A percentile compares a stretch with the other conserved stretches of the same genome.
Evolutionary conservation across 1,139 yeast genomes (phyloP).

Genomic region (Saccharomyces hybrid): DNA sequence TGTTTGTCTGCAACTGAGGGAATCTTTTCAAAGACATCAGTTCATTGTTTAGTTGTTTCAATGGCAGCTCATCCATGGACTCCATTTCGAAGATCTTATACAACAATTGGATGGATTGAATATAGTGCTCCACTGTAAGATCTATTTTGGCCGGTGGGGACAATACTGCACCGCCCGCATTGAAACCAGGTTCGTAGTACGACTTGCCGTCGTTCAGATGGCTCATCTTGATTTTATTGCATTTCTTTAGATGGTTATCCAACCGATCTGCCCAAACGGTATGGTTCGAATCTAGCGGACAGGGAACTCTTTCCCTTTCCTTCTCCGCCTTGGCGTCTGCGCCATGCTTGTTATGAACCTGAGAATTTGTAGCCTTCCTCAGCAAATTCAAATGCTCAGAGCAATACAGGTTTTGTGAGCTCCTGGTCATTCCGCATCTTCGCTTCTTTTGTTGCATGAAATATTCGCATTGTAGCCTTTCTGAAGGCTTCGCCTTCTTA

Average conservation of each 20-base stretch:
- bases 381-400: slow-evolving; percentile 18
- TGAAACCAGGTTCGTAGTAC: slow-evolving; percentile 19
- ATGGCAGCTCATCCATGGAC: slow-evolving; percentile 17
- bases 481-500: slow-evolving; percentile 4
- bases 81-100: slow-evolving; percentile 20
- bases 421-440: slow-evolving; percentile 27
- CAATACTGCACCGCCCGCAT: slow-evolving; percentile 6
- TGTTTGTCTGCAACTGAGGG: slow-evolving; percentile 44
- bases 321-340: not conserved
- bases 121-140: not conserved
- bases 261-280: slow-evolving; percentile 59
- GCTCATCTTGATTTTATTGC: slow-evolving; percentile 41
- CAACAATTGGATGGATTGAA: not conserved
- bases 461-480: slow-evolving; percentile 20
- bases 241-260: slow-evolving; percentile 50
- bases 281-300: slow-evolving; percentile 74
- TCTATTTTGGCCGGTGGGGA: not conserved
- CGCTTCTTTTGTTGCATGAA: slow-evolving; percentile 21
- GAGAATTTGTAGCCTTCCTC: not conserved
- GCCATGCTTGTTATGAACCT: not conserved
- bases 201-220: slow-evolving; percentile 37
- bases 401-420: slow-evolving; percentile 16
- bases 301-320: slow-evolving; percentile 43
- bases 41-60: slow-evolving; percentile 17
- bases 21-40: slow-evolving; percentile 30